Evolutionary conservation across 495 filamentous ascomycete species (phyloP).

Genomic region (Viridothelium virens): DNA sequence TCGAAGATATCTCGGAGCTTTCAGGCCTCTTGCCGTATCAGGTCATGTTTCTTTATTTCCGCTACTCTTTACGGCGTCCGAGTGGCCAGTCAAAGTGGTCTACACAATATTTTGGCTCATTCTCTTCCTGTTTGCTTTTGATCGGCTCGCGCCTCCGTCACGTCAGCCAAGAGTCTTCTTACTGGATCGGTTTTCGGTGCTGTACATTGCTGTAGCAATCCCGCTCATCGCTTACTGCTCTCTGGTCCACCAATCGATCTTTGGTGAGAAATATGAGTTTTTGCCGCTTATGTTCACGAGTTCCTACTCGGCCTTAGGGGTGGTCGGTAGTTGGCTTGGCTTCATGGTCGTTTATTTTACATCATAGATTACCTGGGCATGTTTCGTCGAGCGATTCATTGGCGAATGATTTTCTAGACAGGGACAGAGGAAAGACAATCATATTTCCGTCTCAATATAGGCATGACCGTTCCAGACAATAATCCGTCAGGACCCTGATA

Average conservation of each 20-base stretch:
- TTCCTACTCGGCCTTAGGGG: conserved; percentile 88
- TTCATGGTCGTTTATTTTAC: conserved; percentile 92
- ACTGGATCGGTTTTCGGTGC: conserved; percentile 78
- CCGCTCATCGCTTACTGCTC: conserved; percentile 87
- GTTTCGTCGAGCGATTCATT: background rate
- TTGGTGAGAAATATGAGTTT: conserved; percentile 80
- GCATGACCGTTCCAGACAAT: background rate
- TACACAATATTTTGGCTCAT: conserved; percentile 93
- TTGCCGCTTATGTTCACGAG: conserved; percentile 95
- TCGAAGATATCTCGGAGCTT: conserved; percentile 83
- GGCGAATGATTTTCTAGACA: no score
- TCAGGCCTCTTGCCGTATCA: conserved; percentile 82
- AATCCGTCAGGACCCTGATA: background rate
- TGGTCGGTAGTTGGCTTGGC: conserved; percentile 92
- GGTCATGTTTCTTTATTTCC: conserved; percentile 95
- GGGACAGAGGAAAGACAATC: no score
- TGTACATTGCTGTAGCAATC: conserved; percentile 81
- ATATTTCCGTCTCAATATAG: no score
- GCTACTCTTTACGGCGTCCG: conserved; percentile 79
- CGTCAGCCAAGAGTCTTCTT: conserved; percentile 65
- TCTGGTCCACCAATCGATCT: conserved; percentile 69
- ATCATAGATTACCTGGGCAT: conserved; percentile 28
- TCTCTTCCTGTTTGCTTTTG: conserved; percentile 76
- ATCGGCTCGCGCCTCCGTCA: conserved; percentile 71
- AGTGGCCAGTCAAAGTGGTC: conserved; percentile 85